phyloP scores from a whole-genome alignment of 2,329 filamentous ascomycete species.

The Sclerotinia glacialis region DNA sequence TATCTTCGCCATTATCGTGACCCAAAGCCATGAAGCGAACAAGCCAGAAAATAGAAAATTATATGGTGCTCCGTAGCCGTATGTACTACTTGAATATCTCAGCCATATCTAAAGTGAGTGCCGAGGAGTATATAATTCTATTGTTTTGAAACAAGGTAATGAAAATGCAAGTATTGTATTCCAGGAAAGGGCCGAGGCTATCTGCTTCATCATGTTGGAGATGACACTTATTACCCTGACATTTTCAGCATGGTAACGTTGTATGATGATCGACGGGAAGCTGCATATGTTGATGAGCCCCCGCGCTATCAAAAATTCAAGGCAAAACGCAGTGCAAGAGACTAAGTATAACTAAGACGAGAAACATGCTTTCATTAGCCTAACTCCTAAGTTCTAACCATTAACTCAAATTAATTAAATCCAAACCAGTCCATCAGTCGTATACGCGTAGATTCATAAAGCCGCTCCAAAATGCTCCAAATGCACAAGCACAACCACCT shows the following conservation, averaged over 20 bases:
- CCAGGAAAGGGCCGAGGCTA: background rate
- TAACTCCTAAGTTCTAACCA: constrained; percentile 8
- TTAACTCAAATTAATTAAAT: background rate
- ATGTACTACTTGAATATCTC: background rate
- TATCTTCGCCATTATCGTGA: background rate
- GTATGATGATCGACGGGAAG: background rate
- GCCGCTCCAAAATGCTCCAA: constrained; percentile 10
- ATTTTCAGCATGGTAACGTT: background rate
- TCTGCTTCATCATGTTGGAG: background rate
- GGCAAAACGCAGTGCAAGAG: background rate
- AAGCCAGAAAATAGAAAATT: background rate
- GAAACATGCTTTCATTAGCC: constrained; percentile 16
- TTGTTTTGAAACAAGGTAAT: background rate
- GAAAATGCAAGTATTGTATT: background rate
- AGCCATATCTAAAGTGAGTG: background rate
- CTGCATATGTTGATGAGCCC: background rate
- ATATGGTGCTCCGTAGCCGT: background rate
- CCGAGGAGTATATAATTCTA: background rate
- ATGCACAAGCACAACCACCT: background rate
- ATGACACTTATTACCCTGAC: background rate
- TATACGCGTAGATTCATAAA: constrained; percentile 22
- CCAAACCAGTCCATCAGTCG: constrained; percentile 13
- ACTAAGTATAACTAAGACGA: background rate
- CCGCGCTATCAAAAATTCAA: background rate
- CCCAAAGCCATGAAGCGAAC: too few species aligned